Conservation (phyloP, 495 filamentous ascomycete genomes). For the Tuber borchii region DNA sequence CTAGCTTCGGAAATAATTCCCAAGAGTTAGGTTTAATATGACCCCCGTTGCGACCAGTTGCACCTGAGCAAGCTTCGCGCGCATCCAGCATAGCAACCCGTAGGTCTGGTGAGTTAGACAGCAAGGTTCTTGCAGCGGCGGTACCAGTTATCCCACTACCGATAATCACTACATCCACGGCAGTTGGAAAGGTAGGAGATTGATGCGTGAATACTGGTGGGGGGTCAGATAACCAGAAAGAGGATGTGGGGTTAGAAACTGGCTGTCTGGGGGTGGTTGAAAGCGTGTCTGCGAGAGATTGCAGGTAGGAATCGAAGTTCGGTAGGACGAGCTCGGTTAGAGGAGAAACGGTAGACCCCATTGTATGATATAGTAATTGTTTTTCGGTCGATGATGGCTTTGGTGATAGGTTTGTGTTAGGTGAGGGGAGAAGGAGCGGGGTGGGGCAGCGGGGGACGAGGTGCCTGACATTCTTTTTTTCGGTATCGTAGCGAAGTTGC, state of each 20-base stretch:
- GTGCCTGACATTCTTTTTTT: background rate
- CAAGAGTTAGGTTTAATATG: no score
- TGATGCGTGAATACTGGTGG: slow-evolving; percentile 48
- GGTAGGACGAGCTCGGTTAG: background rate
- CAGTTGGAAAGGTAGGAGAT: slow-evolving; percentile 45
- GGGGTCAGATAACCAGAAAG: slow-evolving; percentile 57
- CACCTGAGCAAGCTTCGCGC: slow-evolving; percentile 44
- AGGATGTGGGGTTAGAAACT: slow-evolving; percentile 48
- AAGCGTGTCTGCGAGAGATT: background rate
- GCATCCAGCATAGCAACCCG: slow-evolving; percentile 45
- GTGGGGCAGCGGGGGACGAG: background rate
- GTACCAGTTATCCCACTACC: no score
- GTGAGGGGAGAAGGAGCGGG: background rate
- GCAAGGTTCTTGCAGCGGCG: slow-evolving; percentile 50
- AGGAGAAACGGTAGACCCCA: background rate
- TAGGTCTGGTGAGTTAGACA: slow-evolving; percentile 34
- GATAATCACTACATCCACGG: slow-evolving; percentile 53
- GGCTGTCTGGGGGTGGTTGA: slow-evolving; percentile 43
- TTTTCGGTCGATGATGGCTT: background rate
- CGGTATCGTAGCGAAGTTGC: background rate
- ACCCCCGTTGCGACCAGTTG: slow-evolving; percentile 46
- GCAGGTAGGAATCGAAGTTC: background rate
- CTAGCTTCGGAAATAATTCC: no score
- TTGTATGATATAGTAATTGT: background rate
- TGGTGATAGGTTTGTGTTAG: background rate